Evolutionary conservation across 2,329 filamentous ascomycete genomes (phyloP), one percentile per base, ranked within the genome.

Genomic region (Colletotrichum musae): DNA sequence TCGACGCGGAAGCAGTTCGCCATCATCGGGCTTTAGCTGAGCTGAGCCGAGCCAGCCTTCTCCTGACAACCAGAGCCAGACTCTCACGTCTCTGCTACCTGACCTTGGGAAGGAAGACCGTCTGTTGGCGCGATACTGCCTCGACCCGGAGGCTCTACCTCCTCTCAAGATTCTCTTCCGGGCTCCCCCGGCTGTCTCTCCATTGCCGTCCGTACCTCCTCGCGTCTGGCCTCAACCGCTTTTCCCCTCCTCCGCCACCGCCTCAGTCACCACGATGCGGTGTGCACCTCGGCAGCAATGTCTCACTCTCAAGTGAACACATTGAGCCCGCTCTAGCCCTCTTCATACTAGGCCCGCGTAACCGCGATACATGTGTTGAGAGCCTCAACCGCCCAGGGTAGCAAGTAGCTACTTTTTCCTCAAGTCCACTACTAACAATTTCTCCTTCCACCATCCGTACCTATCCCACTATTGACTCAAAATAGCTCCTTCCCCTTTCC

Each of bases 261-360:
- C 24, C 50, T 47, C 54, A 56, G 41, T 43, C 54, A 41, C 28
- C 21, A 45, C 57, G 18, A 66, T 67, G 62, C 67, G 67, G 67
- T 70, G 67, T 66, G 67, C 43, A 54, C 26, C n/a, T 32, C 60
- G 62, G 57, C 28, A 43, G 32, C 43, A 45, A 39, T 70, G 62
- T 70, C 67, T 70, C 57, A 70, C 51, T 52, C 32, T 18, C 51
- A 56, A 56, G 62, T 62, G 63, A 59, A 56, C 50, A 53, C 47
- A 45, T 21, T 39, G 32, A 51, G 4, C 18, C 45, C 56, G 18
- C 39, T 10, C 66, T 66, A 69, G 62, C 62, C 62, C 24, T 48
- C 62, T 68, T 66, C 54, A 69, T 65, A 32, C 26, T 56, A 59
- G 56, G 36, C 32, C 43, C 24, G 39, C 32, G 43, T 36, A 39